Conservation (phyloP, 768 basidiomycete species). For the Agaricus blazei region DNA sequence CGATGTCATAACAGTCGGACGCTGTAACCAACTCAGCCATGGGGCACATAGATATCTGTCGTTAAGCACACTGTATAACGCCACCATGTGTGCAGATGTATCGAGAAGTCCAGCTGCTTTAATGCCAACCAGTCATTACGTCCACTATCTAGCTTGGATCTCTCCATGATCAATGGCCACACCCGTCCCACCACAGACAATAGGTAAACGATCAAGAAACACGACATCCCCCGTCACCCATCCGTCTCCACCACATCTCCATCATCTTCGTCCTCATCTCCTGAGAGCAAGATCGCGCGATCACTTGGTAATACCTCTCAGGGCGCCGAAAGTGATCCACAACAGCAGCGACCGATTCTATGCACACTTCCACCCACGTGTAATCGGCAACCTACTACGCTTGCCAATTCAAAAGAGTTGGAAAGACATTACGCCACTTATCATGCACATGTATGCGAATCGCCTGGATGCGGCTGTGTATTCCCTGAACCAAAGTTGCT, state of each 20-base stretch:
- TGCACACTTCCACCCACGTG: conserved; percentile 86
- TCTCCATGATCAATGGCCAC: background rate
- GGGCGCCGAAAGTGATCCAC: background rate
- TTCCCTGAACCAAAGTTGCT: conserved; percentile 81
- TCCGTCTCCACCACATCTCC: conserved; percentile 25
- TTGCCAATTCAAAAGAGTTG: conserved; percentile 62
- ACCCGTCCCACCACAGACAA: conserved; percentile 5
- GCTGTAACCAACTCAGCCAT: conserved; percentile 77
- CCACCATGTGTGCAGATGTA: too few relatives aligned
- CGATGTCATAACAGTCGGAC: conserved; percentile 68
- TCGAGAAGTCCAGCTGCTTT: too few relatives aligned
- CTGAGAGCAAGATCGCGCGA: conserved; percentile 19
- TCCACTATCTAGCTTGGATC: background rate
- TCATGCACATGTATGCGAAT: conserved; percentile 80
- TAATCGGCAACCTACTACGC: conserved; percentile 56
- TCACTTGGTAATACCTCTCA: conserved; percentile 3
- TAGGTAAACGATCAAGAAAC: conserved; percentile 26
- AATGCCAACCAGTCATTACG: background rate
- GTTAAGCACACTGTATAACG: too few relatives aligned
- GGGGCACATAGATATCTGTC: conserved; percentile 37
- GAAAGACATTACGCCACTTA: conserved; percentile 81
- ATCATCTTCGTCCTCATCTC: conserved; percentile 12
- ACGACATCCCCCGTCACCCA: conserved; percentile 27
- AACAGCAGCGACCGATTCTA: conserved; percentile 17
- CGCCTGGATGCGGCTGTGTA: conserved; percentile 64